Evolutionary conservation across 2,329 filamentous ascomycete species (phyloP), one percentile per base, ranked within the genome.

Genomic region (Aspergillus versicolor): DNA sequence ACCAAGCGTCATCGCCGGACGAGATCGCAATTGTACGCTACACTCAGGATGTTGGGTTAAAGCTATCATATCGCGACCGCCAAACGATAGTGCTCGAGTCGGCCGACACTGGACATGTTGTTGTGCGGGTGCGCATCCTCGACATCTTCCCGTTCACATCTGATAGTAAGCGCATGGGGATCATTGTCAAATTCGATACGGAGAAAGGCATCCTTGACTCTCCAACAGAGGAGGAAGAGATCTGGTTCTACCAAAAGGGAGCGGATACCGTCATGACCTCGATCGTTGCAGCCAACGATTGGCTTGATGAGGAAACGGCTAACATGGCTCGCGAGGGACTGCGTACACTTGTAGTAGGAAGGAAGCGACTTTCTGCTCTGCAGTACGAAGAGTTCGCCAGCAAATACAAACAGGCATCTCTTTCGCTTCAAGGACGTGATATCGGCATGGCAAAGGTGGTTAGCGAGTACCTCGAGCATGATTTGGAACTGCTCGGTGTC

Each of bases 181-280:
- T 99, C 58, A 88, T 99, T 59, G 91, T 97, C 19, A 89, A 92
- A 64, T 97, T 97, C 68, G 81, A 87, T 27, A 84, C 88, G 13
- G 79, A 80, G 32, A 79, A 80, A 1, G 77, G 82, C 2, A 66
- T 76, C 0, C 71, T 81, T 3, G 78, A 82, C 6, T 75, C 78
- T 0, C 75, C 77, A 40, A 75, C 84, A 11, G 79, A 81, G 11
- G 81, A 81, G 46, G 87, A 89, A 13, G 93, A 97, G 69, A 93
- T 97, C 30, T 97, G 93, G 90, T 99, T 99, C 77, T 97, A 93
- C 70, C 92, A 99, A 69, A 99, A 99, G 75, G 94, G 94, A 60
- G 95, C 94, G 3, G 95, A 99, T 72, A 97, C 94, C 0, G 93
- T 99, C 62, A 99, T 99, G 95, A 85, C 88, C n/a, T 84, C 88